These are phyloP conservation scores for Chalciporus sphaerocephalus DNA, from an alignment of 768 basidiomycete species.

Conservation along the genomic window DNA sequence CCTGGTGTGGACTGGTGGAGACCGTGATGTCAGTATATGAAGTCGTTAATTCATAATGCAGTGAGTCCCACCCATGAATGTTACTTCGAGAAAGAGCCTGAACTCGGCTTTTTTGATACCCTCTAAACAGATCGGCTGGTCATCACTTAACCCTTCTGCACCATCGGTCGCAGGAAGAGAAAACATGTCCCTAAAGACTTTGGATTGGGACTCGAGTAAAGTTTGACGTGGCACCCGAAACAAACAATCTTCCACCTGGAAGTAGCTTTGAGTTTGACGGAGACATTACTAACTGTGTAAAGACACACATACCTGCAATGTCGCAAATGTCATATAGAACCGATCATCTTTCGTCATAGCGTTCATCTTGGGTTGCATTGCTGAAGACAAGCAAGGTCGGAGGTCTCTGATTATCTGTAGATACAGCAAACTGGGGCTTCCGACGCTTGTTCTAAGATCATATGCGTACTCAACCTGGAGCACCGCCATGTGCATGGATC, in stretches of 20 bases:
- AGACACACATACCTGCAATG: no score
- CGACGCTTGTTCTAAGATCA: not conserved
- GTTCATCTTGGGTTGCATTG: not conserved
- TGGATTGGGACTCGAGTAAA: conserved; percentile 12
- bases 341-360: not conserved
- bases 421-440: not conserved
- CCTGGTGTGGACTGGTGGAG: no score
- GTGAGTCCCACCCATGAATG: no score
- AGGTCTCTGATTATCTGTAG: not conserved
- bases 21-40: not conserved
- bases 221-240: conserved; percentile 13
- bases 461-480: no score
- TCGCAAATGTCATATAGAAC: conserved; percentile 6
- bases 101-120: conserved; percentile 15
- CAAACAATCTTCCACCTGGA: no score
- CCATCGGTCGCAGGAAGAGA: conserved; percentile 3
- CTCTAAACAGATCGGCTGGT: conserved; percentile 4
- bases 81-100: conserved; percentile 20
- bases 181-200: conserved; percentile 13
- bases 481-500: no score
- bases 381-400: not conserved
- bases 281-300: no score
- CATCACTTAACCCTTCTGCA: conserved; percentile 4
- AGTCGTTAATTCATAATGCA: not conserved
- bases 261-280: no score